Base-by-base conservation (phyloP, 208 protist species). In the Leishmania amazonensis region DNA sequence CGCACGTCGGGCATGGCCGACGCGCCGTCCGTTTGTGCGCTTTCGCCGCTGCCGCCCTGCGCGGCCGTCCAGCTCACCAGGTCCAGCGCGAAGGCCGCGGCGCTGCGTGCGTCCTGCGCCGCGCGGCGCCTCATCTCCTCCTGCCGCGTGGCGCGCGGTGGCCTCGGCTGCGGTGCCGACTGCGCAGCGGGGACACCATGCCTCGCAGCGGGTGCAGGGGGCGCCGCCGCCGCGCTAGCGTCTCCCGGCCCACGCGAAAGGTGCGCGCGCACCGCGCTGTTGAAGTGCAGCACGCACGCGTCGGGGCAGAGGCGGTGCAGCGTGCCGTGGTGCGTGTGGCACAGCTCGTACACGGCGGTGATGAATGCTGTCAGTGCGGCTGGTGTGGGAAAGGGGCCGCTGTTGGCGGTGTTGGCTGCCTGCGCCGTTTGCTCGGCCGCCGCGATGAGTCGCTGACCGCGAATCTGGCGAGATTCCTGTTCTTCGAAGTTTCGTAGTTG, bases 261-360 rank as follows among this genome's bases (percentile, higher is more conserved):
- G 75, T 71, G 75, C 19, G 75, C 51, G 64, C 81, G 81, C 57
- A 84, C 81, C 47, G 81, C 75, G 19, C 38, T 75, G 64, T 76
- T 45, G 67, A 86, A 86, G 79, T 86, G 83, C 31, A 86, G 47
- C 45, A 80, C 57, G 47, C 79, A 82, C 21, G 60, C 11, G 64
- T 80, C 83, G 13, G 83, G 83, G 31, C 35, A 53, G 40, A 83
- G 57, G 67, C 49, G 68, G 19, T 79, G 70, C 40, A 79, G 13
- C n/a, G 68, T 73, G 64, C 83, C 79, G 75, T 80, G 79, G 78
- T 80, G 67, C 58, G 57, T 76, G 79, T 35, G 35, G 53, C 60
- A 54, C 35, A 76, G 51, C 15, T 80, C 75, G 21, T 75, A 57
- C 54, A 86, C 54, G n/a, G 77, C 79, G 38, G 60, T 67, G 45